phyloP scores from a whole-genome alignment of 192 early-diverging fungal species.

The Chytriomyces confervae region DNA sequence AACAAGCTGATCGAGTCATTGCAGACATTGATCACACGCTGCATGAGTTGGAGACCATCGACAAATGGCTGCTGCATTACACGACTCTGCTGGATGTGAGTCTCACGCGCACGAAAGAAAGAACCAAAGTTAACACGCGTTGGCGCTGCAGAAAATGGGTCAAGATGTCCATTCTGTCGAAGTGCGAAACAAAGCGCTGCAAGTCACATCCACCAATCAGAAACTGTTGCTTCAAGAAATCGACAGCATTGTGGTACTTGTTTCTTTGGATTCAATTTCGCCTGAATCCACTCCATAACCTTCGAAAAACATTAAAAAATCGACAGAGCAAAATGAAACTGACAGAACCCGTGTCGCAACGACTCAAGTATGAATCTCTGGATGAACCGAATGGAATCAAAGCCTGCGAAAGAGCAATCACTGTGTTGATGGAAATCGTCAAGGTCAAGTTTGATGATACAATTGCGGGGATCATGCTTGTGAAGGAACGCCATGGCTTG shows the following conservation, averaged over 20 bases:
- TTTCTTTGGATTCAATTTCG: not conserved
- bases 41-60: constrained; percentile 81
- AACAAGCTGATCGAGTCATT: constrained; percentile 79
- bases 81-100: constrained; percentile 80
- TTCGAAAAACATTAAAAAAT: not conserved
- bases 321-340: constrained; percentile 7
- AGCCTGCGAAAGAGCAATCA: constrained; percentile 49
- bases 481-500: constrained; percentile 49
- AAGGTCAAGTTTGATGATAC: constrained; percentile 25
- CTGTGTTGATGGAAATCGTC: constrained; percentile 28
- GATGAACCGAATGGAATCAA: constrained; percentile 49
- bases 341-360: constrained; percentile 18
- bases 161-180: constrained; percentile 96
- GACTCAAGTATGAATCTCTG: constrained; percentile 49
- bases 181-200: constrained; percentile 86
- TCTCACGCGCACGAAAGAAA: too few species aligned
- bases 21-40: constrained; percentile 84
- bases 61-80: constrained; percentile 86
- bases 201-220: constrained; percentile 89
- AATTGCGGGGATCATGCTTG: constrained; percentile 43
- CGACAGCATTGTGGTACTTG: constrained; percentile 73
- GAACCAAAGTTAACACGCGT: constrained; percentile 5
- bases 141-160: constrained; percentile 76
- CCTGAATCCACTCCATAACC: not conserved
- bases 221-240: constrained; percentile 83